phyloP scores from a whole-genome alignment of 73 alveolate genomes.

The Breviolum minutum region DNA sequence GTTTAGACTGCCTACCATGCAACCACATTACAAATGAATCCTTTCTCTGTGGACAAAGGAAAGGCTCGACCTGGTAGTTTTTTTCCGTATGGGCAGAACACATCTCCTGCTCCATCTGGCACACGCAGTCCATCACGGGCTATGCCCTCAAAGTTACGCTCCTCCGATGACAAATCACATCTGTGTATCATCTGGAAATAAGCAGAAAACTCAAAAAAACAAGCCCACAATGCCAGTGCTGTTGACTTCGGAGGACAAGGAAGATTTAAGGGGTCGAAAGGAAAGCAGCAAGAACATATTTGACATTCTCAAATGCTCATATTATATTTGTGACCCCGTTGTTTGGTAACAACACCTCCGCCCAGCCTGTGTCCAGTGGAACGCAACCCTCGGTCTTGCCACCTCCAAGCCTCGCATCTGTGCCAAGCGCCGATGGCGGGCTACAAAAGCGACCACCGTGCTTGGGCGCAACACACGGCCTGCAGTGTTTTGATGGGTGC shows the following conservation, averaged over 20 bases:
- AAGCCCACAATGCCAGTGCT: too few species aligned
- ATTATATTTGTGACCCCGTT: too few species aligned
- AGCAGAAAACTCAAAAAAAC: not conserved
- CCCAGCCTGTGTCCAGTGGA: conserved; percentile 84
- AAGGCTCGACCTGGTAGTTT: not conserved
- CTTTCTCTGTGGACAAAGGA: too few species aligned
- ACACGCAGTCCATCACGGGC: conserved; percentile 57
- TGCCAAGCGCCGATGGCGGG: conserved; percentile 84
- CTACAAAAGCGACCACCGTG: conserved; percentile 22
- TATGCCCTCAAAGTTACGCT: conserved; percentile 54
- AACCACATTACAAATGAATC: too few species aligned
- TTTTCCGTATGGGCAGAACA: not conserved
- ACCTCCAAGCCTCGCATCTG: conserved; percentile 21
- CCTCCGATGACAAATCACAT: not conserved
- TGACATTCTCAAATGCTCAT: too few species aligned
- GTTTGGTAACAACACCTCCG: too few species aligned
- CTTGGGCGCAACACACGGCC: conserved; percentile 14
- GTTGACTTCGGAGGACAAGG: too few species aligned
- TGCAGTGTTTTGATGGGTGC: not conserved
- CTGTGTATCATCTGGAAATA: too few species aligned
- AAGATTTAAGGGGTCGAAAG: too few species aligned
- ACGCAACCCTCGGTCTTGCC: conserved; percentile 52
- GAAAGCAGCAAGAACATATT: too few species aligned
- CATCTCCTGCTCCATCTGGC: conserved; percentile 67
- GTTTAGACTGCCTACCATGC: too few species aligned